Percentiles rank a stretch among this genome's conserved stretches.
phyloP scores from a whole-genome alignment of 208 protist species.

The Leptomonas pyrrhocoris region DNA sequence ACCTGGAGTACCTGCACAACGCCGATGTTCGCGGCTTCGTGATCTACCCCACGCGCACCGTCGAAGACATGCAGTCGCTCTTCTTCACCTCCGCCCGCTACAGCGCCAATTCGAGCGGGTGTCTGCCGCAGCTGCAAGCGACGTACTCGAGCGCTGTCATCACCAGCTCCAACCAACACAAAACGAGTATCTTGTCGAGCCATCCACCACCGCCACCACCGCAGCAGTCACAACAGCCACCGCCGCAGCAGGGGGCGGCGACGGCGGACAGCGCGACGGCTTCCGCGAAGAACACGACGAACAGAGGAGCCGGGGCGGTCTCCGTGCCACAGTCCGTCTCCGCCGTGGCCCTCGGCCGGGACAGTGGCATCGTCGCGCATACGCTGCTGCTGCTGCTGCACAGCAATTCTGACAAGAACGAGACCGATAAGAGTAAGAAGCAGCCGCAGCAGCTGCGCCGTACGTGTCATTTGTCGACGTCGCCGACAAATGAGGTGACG shows the following conservation, averaged over 20 bases:
- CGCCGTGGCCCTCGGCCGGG: constrained; percentile 5
- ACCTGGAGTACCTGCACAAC: constrained; percentile 36
- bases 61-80: constrained; percentile 24
- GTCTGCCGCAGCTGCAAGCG: constrained; percentile 7
- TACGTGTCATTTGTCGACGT: background rate
- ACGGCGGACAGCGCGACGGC: background rate
- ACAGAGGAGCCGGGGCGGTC: too few relatives aligned
- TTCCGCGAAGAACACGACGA: background rate
- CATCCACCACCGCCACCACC: background rate
- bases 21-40: constrained; percentile 20
- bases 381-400: constrained; percentile 20
- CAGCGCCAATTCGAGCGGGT: constrained; percentile 11
- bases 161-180: constrained; percentile 3
- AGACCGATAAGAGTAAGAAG: background rate
- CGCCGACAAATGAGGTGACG: constrained; percentile 14
- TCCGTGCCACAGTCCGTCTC: constrained; percentile 4
- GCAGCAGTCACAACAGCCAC: constrained; percentile 2
- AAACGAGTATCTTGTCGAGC: background rate
- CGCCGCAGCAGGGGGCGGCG: background rate
- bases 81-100: constrained; percentile 24
- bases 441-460: background rate
- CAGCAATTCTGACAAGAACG: background rate
- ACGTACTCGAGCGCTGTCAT: background rate
- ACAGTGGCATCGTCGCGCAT: constrained; percentile 29
- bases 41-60: constrained; percentile 22